These are phyloP conservation scores for Xylaria sp. DNA, from an alignment of 2,329 filamentous ascomycete genomes.

Conservation along the genomic window DNA sequence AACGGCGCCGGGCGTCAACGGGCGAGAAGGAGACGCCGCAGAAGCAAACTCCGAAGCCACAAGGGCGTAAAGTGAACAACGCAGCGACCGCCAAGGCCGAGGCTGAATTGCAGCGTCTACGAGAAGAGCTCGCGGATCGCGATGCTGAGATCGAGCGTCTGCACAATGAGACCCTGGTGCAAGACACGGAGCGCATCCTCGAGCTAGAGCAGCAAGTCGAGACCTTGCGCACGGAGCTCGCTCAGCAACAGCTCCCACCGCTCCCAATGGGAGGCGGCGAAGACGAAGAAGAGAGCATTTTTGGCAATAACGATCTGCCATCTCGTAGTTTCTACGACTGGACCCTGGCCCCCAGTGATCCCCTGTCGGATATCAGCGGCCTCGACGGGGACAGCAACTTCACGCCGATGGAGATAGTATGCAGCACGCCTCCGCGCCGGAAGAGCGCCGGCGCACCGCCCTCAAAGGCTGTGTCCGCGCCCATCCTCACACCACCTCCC, in stretches of 20 bases:
- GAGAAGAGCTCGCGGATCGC: constrained; percentile 59
- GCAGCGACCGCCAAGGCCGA: constrained; percentile 49
- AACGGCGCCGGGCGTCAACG: constrained; percentile 57
- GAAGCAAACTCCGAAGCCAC: constrained; percentile 53
- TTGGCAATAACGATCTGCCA: constrained; percentile 24
- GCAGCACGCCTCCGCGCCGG: constrained; percentile 61
- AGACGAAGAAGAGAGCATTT: constrained; percentile 21
- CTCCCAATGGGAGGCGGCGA: constrained; percentile 7
- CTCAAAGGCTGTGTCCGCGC: constrained; percentile 42
- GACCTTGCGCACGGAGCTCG: constrained; percentile 49
- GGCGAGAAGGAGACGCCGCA: constrained; percentile 65
- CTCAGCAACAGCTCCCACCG: constrained; percentile 29
- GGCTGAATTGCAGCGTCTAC: constrained; percentile 62
- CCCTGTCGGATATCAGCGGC: constrained; percentile 56
- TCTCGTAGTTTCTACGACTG: constrained; percentile 56
- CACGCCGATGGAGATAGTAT: constrained; percentile 62
- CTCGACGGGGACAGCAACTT: constrained; percentile 57
- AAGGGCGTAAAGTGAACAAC: constrained; percentile 46
- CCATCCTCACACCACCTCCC: constrained; percentile 66
- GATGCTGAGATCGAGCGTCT: constrained; percentile 66
- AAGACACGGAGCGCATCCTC: constrained; percentile 58
- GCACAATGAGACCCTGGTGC: constrained; percentile 58
- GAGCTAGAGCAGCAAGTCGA: constrained; percentile 53
- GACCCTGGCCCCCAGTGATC: constrained; percentile 62
- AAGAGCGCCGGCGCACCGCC: constrained; percentile 25